phyloP scores from a whole-genome alignment of 495 filamentous ascomycete genomes.

The Bacidia rubella region DNA sequence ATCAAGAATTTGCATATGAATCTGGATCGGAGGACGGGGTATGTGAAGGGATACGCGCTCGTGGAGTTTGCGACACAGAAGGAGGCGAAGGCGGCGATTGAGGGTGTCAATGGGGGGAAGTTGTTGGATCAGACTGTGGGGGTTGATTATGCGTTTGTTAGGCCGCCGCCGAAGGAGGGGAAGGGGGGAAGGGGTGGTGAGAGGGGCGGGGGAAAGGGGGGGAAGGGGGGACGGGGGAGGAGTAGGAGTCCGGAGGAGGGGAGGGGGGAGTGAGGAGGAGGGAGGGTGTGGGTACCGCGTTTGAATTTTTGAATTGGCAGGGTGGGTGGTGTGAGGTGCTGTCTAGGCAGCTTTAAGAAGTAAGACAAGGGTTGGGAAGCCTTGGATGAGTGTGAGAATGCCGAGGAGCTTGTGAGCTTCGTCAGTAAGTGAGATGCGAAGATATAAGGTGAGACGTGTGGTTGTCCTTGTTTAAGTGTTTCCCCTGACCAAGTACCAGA shows the following conservation, averaged over 20 bases:
- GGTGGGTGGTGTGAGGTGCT: neutral
- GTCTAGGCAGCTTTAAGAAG: neutral
- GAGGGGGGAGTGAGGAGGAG: slow-evolving; percentile 10
- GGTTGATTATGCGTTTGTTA: slow-evolving; percentile 94
- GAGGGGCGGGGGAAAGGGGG: slow-evolving; percentile 33
- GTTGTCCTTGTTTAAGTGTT: no score
- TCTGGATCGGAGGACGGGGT: slow-evolving; percentile 86
- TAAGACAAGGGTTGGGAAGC: neutral
- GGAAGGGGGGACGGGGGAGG: slow-evolving; percentile 36
- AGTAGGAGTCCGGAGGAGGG: slow-evolving; percentile 30
- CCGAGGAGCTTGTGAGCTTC: neutral
- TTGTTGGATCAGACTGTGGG: slow-evolving; percentile 83
- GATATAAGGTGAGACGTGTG: neutral
- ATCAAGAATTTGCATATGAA: slow-evolving; percentile 97
- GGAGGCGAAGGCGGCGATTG: slow-evolving; percentile 76
- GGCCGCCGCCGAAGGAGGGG: slow-evolving; percentile 63
- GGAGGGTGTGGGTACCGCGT: neutral
- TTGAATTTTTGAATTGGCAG: neutral
- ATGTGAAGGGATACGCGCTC: slow-evolving; percentile 94
- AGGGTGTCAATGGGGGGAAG: slow-evolving; percentile 66
- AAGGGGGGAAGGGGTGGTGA: slow-evolving; percentile 31
- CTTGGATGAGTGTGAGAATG: neutral
- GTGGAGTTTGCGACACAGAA: slow-evolving; percentile 85
- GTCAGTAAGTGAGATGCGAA: neutral
- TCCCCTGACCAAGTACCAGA: no score